These are phyloP conservation scores for Infundibulicybe gibba DNA, from an alignment of 768 basidiomycete genomes.

Conservation along the genomic window DNA sequence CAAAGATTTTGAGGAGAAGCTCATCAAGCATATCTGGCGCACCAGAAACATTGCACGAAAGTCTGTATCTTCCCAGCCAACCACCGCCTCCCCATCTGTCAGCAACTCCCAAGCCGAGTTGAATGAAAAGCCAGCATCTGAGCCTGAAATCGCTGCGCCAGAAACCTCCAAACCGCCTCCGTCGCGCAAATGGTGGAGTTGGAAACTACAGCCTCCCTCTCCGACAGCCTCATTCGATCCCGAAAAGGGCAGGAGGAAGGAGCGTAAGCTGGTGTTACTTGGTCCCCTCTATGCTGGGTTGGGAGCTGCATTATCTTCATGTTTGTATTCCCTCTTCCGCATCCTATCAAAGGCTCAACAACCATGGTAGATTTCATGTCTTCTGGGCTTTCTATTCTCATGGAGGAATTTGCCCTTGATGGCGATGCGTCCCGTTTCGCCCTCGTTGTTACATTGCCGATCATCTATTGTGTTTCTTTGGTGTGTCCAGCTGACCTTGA, in stretches of 20 bases:
- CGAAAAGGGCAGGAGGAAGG: conserved; percentile 36
- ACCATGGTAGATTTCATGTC: conserved; percentile 47
- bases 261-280: conserved; percentile 48
- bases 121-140: conserved; percentile 26
- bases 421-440: conserved; percentile 59
- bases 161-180: conserved; percentile 13
- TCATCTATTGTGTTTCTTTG: conserved; percentile 75
- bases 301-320: conserved; percentile 59
- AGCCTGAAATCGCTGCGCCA: conserved; percentile 10
- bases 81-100: conserved; percentile 7
- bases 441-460: conserved; percentile 59
- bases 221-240: conserved; percentile 19
- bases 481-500: conserved; percentile 38
- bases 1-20: conserved; percentile 70
- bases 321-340: conserved; percentile 32
- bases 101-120: conserved; percentile 22
- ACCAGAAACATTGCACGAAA: conserved; percentile 29
- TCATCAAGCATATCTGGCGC: conserved; percentile 82
- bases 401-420: conserved; percentile 71
- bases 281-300: conserved; percentile 72
- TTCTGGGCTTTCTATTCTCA: conserved; percentile 53
- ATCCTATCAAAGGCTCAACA: not conserved
- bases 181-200: conserved; percentile 38
- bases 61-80: conserved; percentile 10
- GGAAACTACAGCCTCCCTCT: conserved; percentile 35